Conservation (phyloP, 345 rosid species). For the Cochlearia excelsa region DNA sequence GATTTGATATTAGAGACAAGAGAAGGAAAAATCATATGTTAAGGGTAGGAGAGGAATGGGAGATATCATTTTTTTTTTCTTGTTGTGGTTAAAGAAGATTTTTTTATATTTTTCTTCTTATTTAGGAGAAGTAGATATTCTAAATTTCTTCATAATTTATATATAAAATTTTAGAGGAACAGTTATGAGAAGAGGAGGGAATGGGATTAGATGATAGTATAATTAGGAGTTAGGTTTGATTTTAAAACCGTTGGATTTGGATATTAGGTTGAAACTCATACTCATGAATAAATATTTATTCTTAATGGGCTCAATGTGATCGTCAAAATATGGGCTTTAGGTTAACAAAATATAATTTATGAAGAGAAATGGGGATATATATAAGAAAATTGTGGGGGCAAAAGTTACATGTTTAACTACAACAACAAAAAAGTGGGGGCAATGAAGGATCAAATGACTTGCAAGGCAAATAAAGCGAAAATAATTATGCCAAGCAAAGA, state of each 20-base stretch:
- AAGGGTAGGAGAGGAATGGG: constrained; percentile 9
- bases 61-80: constrained; percentile 15
- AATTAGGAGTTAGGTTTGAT: constrained; percentile 36
- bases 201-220: constrained; percentile 1
- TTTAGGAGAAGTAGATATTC: constrained; percentile 23
- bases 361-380: too few relatives aligned
- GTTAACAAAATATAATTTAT: too few relatives aligned
- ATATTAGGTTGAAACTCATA: too few relatives aligned
- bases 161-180: neutral
- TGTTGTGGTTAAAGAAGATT: constrained; percentile 21
- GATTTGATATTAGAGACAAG: constrained; percentile 11
- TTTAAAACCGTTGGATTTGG: constrained; percentile 35
- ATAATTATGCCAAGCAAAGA: too few relatives aligned
- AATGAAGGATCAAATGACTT: too few relatives aligned
- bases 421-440: too few relatives aligned
- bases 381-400: too few relatives aligned
- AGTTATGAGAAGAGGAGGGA: constrained; percentile 28
- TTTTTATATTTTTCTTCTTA: constrained; percentile 20
- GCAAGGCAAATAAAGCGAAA: too few relatives aligned
- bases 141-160: constrained; percentile 3
- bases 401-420: too few relatives aligned
- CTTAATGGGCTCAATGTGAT: too few relatives aligned
- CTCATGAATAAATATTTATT: too few relatives aligned
- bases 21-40: constrained; percentile 16
- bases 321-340: too few relatives aligned